Evolutionary conservation across 169 alveolate species (phyloP), one percentile per base, ranked within the genome.

Genomic region (Gregarina niphandrodes): DNA sequence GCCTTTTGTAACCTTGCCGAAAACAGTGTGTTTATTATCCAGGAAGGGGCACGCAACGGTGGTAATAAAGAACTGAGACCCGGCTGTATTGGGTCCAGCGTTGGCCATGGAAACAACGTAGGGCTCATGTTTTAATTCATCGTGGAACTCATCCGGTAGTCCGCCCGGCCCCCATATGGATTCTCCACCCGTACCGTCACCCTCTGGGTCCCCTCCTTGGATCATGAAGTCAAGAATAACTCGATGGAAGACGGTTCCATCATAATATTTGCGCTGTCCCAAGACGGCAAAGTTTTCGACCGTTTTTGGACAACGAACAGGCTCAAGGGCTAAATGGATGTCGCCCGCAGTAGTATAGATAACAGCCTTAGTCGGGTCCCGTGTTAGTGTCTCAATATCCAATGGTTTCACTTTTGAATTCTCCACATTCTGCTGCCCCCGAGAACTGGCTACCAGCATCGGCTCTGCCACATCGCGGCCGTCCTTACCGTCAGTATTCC

Each of bases 161-260:
- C 55, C 29, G 37, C 36, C 22, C 37, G 38, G 16, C 51, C 64
- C 73, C 69, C 70, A 65, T 5, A 65, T 58, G n/a, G 75, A 60
- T 45, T 45, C 67, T 19, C 98, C 99, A 1, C 99, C 99, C 13
- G 95, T 85, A 21, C 97, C 97, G 66, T 87, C 88, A 3, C 99
- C 99, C 37, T 70, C 66, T 3, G 97, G 99, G 50, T 89, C 97
- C 4, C 99, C 99, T 19, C 96, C 84, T 55, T 91, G 93, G 20
- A 91, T 81, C 98, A 91, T 87, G 72, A 91, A 91, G 43, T 85
- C 80, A 51, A 83, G 82, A 35, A 85, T 52, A 44, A 64, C 70
- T 37, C 81, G 50, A 45, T 75, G 86, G 48, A 80, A 73, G 17
- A 64, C 54, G 31, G 56, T 24, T 18, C 67, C 63, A 49, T 70